Percentiles rank a stretch among this genome's conserved stretches.
phyloP scores from a whole-genome alignment of 352 stramenopile species.

The Phytophthora pistaciae region DNA sequence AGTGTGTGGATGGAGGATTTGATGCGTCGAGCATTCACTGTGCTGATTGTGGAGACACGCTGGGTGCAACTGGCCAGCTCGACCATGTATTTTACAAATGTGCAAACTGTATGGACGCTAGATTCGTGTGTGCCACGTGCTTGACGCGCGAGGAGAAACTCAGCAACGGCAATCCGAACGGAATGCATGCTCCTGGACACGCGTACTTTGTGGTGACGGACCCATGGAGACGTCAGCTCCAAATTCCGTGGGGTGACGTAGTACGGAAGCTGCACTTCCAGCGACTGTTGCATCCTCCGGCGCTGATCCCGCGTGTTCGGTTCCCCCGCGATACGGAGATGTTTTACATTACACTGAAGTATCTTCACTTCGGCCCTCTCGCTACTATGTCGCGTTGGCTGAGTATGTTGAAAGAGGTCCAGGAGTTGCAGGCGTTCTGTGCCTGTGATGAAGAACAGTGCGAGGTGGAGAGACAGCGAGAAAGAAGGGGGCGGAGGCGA shows the following conservation, averaged over 20 bases:
- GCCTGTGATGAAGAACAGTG: constrained; percentile 65
- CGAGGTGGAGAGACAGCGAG: constrained; percentile 42
- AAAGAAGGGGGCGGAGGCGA: constrained; percentile 18
- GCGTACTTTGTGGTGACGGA: constrained; percentile 71
- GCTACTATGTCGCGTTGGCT: constrained; percentile 63
- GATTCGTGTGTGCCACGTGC: constrained; percentile 61
- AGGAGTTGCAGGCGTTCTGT: constrained; percentile 74
- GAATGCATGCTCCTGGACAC: constrained; percentile 68
- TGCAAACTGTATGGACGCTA: constrained; percentile 61
- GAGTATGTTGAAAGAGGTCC: constrained; percentile 61
- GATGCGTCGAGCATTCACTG: constrained; percentile 24
- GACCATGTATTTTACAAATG: constrained; percentile 70
- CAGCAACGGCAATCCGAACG: constrained; percentile 51
- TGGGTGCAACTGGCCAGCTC: constrained; percentile 24
- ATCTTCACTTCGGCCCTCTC: constrained; percentile 74
- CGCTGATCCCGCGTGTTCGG: constrained; percentile 62
- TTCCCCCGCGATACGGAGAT: constrained; percentile 66
- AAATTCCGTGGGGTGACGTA: constrained; percentile 19
- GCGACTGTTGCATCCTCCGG: constrained; percentile 57
- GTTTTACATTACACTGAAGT: constrained; percentile 72
- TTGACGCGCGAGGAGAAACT: constrained; percentile 57
- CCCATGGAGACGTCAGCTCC: constrained; percentile 50
- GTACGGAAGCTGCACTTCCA: constrained; percentile 44
- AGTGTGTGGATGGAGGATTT: constrained; percentile 13
- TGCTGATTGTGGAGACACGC: constrained; percentile 36